Base-by-base conservation (phyloP, 1,139 yeast species). In the Candida gigantensis region DNA sequence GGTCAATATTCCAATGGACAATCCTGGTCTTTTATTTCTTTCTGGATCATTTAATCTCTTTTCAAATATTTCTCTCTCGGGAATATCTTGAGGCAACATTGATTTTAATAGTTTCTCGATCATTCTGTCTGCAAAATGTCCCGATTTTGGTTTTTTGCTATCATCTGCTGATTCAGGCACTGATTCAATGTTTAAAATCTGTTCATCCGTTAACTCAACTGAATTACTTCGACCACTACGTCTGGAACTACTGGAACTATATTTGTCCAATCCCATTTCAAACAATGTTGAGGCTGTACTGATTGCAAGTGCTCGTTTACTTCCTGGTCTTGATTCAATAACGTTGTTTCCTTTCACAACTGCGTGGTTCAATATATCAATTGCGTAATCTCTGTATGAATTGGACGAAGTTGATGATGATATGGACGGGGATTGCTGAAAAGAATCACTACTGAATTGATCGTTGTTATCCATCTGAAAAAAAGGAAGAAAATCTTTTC, bases 261-360 rank as follows among this genome's bases (percentile, higher is more conserved):
- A 27, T 38, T 60, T 63, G 34, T 77, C 82, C 12, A 75, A 53
- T 1, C 84, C 77, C 39, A 77, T 68, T 34, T 77, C 74, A n/a
- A 79, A 50, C 9, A 79, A 50, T 0, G 81, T 69, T 2, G 83
- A 79, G 3, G 81, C 77, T 3, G 81, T 67, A n/a, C 76, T 79
- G 2, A 80, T 81, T 1, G 80, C 72, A 11, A 78, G 47, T 5
- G 77, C 78, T 37, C 74, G 53, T 45, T 68, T 74, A 7, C 71
- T 58, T 3, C 69, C 67, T 10, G 58, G 49, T 34, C 57, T 48
- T 37, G 52, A 51, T 18, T 58, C 65, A 1, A 71, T 68, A 4
- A 60, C 38, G 15, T 48, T 45, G 40, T 47, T 52, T 6, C 48
- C 41, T 32, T 39, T 44, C 15, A 33, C 38, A n/a, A 24, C 60